Evolutionary conservation across 2,329 filamentous ascomycete genomes (phyloP).

Genomic region (Botrytis elliptica): DNA sequence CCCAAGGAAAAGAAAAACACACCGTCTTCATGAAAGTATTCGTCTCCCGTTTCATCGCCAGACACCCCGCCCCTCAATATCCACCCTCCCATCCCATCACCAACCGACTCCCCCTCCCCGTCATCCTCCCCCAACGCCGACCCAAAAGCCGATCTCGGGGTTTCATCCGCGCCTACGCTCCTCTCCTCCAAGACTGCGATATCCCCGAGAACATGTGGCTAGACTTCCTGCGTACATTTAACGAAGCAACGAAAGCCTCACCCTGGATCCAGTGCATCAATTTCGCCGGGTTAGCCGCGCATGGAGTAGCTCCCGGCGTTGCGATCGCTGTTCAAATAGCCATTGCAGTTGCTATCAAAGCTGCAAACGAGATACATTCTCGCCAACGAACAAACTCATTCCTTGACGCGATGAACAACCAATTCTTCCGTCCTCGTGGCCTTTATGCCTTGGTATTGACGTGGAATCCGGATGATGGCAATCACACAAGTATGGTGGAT

Average conservation of each 20-base stretch:
- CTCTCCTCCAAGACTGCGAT: background rate
- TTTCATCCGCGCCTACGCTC: background rate
- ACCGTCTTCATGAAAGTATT: background rate
- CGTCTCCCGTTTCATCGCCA: background rate
- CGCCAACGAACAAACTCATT: conserved; percentile 46
- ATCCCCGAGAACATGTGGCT: background rate
- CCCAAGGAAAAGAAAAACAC: background rate
- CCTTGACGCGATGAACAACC: conserved; percentile 54
- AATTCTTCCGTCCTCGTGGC: conserved; percentile 56
- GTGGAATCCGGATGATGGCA: conserved; percentile 45
- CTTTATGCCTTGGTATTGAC: conserved; percentile 55
- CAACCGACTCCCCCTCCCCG: background rate
- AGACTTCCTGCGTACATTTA: background rate
- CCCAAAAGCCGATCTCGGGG: background rate
- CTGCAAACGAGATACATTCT: conserved; percentile 41
- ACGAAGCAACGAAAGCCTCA: background rate
- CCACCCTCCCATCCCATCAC: background rate
- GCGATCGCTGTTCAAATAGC: conserved; percentile 39
- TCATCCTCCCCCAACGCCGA: background rate
- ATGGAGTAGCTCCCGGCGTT: background rate
- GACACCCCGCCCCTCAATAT: background rate
- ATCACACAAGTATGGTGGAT: conserved; percentile 32
- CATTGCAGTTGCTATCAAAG: conserved; percentile 44
- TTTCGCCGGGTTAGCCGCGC: background rate
- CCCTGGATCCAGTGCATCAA: background rate